phyloP scores from a whole-genome alignment of 2,329 filamentous ascomycete genomes.

The Seiridium unicorne region DNA sequence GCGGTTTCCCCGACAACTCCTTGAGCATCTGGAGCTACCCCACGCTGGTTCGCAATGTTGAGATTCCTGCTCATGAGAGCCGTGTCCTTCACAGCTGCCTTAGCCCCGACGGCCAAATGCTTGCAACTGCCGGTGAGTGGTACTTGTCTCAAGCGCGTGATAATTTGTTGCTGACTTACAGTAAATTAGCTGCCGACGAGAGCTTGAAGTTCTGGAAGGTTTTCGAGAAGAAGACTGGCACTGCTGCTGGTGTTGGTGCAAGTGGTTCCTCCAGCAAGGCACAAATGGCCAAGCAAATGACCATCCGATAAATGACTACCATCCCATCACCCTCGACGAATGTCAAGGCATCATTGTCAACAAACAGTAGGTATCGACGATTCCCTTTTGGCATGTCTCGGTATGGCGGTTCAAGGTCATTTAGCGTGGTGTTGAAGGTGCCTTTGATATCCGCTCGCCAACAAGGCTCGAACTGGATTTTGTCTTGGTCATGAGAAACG shows the following conservation, averaged over 20 bases:
- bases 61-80: constrained; percentile 97
- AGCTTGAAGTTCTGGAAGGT: constrained; percentile 99
- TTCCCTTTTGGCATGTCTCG: constrained; percentile 13
- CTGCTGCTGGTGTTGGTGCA: constrained; percentile 61
- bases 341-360: constrained; percentile 9
- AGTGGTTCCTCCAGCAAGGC: constrained; percentile 74
- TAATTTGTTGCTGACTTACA: constrained; percentile 20
- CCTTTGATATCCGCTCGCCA: constrained; percentile 4
- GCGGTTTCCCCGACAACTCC: constrained; percentile 98
- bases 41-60: constrained; percentile 91
- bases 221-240: constrained; percentile 95
- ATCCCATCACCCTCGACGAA: background rate
- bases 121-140: constrained; percentile 79
- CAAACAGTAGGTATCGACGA: constrained; percentile 12
- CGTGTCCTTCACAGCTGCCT: constrained; percentile 95
- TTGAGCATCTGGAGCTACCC: constrained; percentile 99
- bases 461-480: background rate
- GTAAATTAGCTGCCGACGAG: constrained; percentile 75
- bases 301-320: constrained; percentile 64
- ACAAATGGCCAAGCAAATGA: constrained; percentile 92
- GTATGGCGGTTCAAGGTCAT: constrained; percentile 11
- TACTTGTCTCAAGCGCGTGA: no score
- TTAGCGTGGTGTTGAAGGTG: constrained; percentile 11
- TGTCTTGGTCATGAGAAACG: constrained; percentile 10
- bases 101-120: constrained; percentile 96